Base-by-base conservation (phyloP, 2,329 filamentous ascomycete genomes). In the Cladophialophora carrionii region DNA sequence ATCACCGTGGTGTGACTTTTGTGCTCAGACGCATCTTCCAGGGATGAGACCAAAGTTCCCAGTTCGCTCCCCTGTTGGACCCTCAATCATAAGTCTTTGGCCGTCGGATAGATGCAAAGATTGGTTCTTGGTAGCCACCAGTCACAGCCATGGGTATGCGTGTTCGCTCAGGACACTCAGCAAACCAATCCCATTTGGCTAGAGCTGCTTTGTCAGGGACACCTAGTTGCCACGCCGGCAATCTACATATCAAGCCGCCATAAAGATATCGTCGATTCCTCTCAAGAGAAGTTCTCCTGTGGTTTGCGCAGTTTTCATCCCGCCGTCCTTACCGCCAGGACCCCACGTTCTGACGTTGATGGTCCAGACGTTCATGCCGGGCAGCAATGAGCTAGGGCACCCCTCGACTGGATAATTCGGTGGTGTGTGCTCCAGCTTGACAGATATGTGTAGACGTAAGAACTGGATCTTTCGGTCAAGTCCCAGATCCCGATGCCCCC, bases 281-380 rank as follows among this genome's bases (percentile, higher is more conserved):
- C 54, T 37, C 31, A 59, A 59, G 24, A 65, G 37, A n/a, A 65
- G 34, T 24, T 61, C 57, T 6, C 57, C 52, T 5, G 57, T 53
- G 8, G 41, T 51, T 43, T 56, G 26, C 12, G 31, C 62, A n/a
- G 57, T 22, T 53, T 53, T 57, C 41, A 22, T 57, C 4, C 20
- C 57, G 6, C 22, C 62, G 22, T 34, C 34, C 22, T 53, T 29
- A 22, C 53, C 41, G 17, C n/a, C 31, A 31, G 57, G 41, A 9
- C 51, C 22, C 62, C 41, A 65, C 31, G 57, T 49, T 9, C 7
- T 57, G 20, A 65, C 32, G 29, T 52, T 65, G 31, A 65, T 65
- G n/a, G 62, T 65, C 62, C 62, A 65, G 12, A 65, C 53, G 29
- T 65, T 61, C 62, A 65, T 65, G 9, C 62, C 62, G 2, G 62